Evolutionary conservation across 1,284 basidiomycete species (phyloP), one percentile per base, ranked within the genome.

Genomic region (Gymnopus androsaceus): DNA sequence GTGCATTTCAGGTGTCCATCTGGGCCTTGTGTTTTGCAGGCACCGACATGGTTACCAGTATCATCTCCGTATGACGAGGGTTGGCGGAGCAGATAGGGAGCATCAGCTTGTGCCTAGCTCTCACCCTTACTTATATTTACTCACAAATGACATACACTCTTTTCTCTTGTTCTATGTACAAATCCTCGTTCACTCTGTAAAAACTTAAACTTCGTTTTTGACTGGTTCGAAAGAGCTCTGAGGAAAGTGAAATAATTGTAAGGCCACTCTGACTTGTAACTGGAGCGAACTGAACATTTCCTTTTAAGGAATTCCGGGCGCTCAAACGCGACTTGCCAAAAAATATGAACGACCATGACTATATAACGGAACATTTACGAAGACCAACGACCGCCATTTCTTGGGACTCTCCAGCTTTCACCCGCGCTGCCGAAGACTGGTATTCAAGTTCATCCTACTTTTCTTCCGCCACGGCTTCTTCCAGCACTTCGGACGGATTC

Each of bases 401-500:
- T n/a, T n/a, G n/a, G n/a, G n/a, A n/a, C n/a, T n/a, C n/a, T n/a
- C n/a, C n/a, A n/a, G n/a, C n/a, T n/a, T n/a, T n/a, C n/a, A n/a
- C n/a, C n/a, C n/a, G n/a, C n/a, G n/a, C n/a, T n/a, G n/a, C n/a
- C n/a, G n/a, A n/a, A 46, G 27, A n/a, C n/a, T n/a, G n/a, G n/a
- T n/a, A n/a, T 36, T 27, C 31, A 12, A 8, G 27, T 37, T 44
- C 42, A 28, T 37, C 45, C 2, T 36, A 19, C n/a, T n/a, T 4
- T 14, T 38, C 30, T 21, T 56, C 30, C 11, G 14, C 27, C 33
- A 34, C n/a, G n/a, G 17, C 30, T 11, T 27, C 28, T 15, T 45
- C 30, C 9, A 48, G 40, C 14, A 58, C 60, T 23, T 53, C 52
- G 27, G 61, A 60, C 48, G 51, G 58, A 48, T 54, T 60, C 33